Conservation (phyloP, 441 rosid species). For the Euphorbia schlechtendalii region DNA sequence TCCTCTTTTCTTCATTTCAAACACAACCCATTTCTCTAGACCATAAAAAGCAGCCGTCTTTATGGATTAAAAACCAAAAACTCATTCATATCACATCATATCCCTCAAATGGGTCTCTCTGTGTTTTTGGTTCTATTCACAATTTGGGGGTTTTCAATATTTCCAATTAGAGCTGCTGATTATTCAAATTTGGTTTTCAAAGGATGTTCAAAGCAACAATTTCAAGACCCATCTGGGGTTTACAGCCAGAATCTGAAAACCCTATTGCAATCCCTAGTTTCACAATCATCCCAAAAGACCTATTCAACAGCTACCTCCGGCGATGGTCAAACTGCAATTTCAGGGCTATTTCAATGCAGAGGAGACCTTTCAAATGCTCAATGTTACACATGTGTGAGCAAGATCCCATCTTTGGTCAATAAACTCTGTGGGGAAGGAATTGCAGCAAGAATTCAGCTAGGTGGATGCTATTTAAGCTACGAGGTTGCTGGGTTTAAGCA, state of each 20-base stretch:
- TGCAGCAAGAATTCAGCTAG: slow-evolving; percentile 65
- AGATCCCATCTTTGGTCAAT: slow-evolving; percentile 36
- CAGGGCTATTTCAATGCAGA: slow-evolving; percentile 75
- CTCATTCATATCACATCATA: slow-evolving; percentile 5
- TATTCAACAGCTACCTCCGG: slow-evolving; percentile 50
- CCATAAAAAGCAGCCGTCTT: not conserved
- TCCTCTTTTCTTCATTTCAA: slow-evolving; percentile 14
- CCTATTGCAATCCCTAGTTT: slow-evolving; percentile 43
- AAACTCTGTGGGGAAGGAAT: slow-evolving; percentile 51
- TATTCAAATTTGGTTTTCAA: slow-evolving; percentile 47
- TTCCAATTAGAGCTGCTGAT: slow-evolving; percentile 28
- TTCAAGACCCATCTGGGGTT: slow-evolving; percentile 49
- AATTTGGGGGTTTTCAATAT: slow-evolving; percentile 10
- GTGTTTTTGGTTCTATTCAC: slow-evolving; percentile 13
- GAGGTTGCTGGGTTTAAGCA: slow-evolving; percentile 56
- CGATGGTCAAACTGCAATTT: slow-evolving; percentile 42
- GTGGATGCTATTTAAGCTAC: slow-evolving; percentile 67
- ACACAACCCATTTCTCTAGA: slow-evolving; percentile 16
- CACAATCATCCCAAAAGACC: slow-evolving; percentile 46
- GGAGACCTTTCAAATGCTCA: slow-evolving; percentile 57
- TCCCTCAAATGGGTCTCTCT: slow-evolving; percentile 27
- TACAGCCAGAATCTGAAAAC: slow-evolving; percentile 51
- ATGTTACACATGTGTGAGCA: slow-evolving; percentile 55
- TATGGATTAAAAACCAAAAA: slow-evolving; percentile 18
- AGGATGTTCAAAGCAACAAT: slow-evolving; percentile 63